Percentiles rank a stretch among this genome's conserved stretches.
These are phyloP conservation scores for Sordariomycetes sp. DNA, from an alignment of 2,329 filamentous ascomycete genomes.

Conservation along the genomic window DNA sequence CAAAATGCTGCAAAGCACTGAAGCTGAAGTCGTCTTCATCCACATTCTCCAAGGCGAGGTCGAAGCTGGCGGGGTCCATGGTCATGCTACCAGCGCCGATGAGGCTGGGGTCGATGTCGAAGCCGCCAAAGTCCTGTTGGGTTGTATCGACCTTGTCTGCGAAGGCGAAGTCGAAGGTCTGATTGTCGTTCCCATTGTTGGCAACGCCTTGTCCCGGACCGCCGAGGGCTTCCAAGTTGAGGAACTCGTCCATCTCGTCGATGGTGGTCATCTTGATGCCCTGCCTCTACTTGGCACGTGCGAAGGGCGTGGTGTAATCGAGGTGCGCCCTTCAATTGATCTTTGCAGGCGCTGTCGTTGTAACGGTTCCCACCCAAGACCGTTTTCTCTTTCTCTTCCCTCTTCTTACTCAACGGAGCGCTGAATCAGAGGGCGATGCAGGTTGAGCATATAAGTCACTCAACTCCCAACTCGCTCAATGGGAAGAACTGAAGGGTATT, in stretches of 20 bases:
- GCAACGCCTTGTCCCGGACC: too few relatives aligned
- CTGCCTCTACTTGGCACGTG: not conserved
- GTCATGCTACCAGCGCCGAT: slow-evolving; percentile 26
- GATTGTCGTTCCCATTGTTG: slow-evolving; percentile 27
- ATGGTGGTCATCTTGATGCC: slow-evolving; percentile 22
- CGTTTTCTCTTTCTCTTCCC: too few relatives aligned
- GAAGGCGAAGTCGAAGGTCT: slow-evolving; percentile 11
- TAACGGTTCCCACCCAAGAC: too few relatives aligned
- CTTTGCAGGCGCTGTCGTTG: too few relatives aligned
- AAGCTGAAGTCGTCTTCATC: slow-evolving; percentile 53
- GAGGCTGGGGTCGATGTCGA: slow-evolving; percentile 10
- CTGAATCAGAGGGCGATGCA: too few relatives aligned
- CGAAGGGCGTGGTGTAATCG: slow-evolving; percentile 3
- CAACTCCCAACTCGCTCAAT: too few relatives aligned
- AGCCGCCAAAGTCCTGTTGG: not conserved
- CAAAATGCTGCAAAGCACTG: slow-evolving; percentile 49
- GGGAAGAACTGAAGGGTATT: too few relatives aligned
- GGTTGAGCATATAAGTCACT: too few relatives aligned
- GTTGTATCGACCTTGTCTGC: slow-evolving; percentile 15
- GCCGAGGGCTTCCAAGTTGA: slow-evolving; percentile 61
- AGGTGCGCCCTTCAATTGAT: too few relatives aligned
- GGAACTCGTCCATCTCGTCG: slow-evolving; percentile 52
- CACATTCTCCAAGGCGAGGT: slow-evolving; percentile 44
- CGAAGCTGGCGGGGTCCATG: slow-evolving; percentile 30
- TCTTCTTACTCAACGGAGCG: too few relatives aligned